Conservation (phyloP, 768 basidiomycete species). For the Lactarius hengduanensis region DNA sequence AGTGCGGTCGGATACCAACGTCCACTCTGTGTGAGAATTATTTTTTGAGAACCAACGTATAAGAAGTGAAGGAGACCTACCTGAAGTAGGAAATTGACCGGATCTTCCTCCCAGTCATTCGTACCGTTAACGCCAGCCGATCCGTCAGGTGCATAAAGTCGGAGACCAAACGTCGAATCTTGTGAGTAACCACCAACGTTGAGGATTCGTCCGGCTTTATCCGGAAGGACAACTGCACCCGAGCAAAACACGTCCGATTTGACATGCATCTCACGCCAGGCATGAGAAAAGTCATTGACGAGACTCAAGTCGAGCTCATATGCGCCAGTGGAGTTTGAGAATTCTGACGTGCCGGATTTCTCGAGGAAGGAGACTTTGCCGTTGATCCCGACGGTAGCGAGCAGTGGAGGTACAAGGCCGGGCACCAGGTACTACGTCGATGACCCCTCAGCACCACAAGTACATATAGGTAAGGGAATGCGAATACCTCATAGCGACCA, state of each 20-base stretch:
- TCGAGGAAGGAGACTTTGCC: slow-evolving; percentile 81
- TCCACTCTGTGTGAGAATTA: slow-evolving; percentile 41
- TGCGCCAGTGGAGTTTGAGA: slow-evolving; percentile 66
- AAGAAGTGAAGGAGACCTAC: slow-evolving; percentile 34
- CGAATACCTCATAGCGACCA: background rate
- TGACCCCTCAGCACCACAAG: background rate
- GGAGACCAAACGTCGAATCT: slow-evolving; percentile 67
- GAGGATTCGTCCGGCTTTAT: slow-evolving; percentile 63
- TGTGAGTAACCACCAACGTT: slow-evolving; percentile 72
- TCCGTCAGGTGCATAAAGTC: slow-evolving; percentile 72
- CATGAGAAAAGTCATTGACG: slow-evolving; percentile 40
- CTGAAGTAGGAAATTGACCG: slow-evolving; percentile 56
- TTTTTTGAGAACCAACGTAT: background rate
- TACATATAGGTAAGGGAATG: background rate
- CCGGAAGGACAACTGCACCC: slow-evolving; percentile 69
- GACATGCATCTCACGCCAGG: slow-evolving; percentile 78
- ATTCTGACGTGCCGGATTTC: slow-evolving; percentile 64
- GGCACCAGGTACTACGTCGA: slow-evolving; percentile 43
- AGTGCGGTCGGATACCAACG: slow-evolving; percentile 75
- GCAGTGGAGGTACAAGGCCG: slow-evolving; percentile 68
- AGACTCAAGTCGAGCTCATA: slow-evolving; percentile 73
- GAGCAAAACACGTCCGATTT: slow-evolving; percentile 81
- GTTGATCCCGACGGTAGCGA: slow-evolving; percentile 75
- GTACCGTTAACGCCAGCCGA: slow-evolving; percentile 65
- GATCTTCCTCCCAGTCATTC: slow-evolving; percentile 79